phyloP scores from a whole-genome alignment of 208 protist species.

The Trypanosoma lewisi region DNA sequence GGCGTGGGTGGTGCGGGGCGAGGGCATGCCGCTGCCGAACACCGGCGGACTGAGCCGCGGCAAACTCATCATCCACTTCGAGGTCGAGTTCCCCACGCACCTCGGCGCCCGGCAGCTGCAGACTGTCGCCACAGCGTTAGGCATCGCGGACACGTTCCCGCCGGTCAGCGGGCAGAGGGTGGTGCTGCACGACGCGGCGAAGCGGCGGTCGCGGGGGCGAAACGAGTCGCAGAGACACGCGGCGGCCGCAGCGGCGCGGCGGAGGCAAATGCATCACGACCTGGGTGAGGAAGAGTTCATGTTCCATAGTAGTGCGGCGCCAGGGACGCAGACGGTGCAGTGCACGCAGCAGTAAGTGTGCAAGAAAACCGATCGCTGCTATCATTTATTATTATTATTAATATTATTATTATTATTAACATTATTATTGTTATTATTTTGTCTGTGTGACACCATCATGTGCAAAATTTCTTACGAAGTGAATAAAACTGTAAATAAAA shows the following conservation, averaged over 20 bases:
- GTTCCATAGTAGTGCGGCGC: background rate
- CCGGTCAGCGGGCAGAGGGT: conserved; percentile 66
- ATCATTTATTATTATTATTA: background rate
- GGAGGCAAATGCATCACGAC: background rate
- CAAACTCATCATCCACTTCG: conserved; percentile 83
- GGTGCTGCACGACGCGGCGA: conserved; percentile 29
- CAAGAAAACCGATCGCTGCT: background rate
- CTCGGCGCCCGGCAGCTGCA: conserved; percentile 37
- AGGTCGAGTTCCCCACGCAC: conserved; percentile 77
- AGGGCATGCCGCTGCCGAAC: conserved; percentile 90
- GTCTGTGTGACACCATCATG: too few species aligned
- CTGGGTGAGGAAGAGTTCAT: conserved; percentile 1
- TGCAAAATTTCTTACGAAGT: too few species aligned
- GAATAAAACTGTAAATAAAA: conserved; percentile 4
- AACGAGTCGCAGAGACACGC: conserved; percentile 2
- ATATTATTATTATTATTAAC: too few species aligned
- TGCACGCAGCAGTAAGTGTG: conserved; percentile 65
- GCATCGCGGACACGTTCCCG: conserved; percentile 31
- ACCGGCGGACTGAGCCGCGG: conserved; percentile 73
- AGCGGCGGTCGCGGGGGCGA: conserved; percentile 6
- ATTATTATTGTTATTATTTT: too few species aligned
- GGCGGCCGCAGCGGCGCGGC: conserved; percentile 29
- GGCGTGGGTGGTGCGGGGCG: conserved; percentile 68
- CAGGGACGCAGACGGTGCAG: conserved; percentile 52
- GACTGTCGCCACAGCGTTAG: conserved; percentile 42